Evolutionary conservation across 768 basidiomycete species (phyloP).

Genomic region (Botryobasidium botryosum): DNA sequence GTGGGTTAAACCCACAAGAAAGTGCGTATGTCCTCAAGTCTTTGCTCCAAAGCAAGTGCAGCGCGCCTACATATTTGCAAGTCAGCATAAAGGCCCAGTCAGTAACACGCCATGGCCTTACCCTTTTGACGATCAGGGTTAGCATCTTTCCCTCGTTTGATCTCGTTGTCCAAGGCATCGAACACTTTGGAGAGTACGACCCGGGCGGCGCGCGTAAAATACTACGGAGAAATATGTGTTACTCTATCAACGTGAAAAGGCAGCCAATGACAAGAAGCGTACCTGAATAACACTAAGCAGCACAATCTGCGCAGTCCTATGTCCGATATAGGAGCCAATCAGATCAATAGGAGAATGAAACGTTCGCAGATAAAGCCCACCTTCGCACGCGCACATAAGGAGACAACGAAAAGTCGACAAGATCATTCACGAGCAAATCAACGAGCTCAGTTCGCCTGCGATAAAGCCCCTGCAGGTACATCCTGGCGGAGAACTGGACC

Average conservation of each 20-base stretch:
- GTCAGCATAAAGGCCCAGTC: neutral
- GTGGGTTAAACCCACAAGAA: constrained; percentile 4
- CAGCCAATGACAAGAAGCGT: too few relatives aligned
- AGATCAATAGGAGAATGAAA: neutral
- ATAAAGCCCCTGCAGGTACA: constrained; percentile 63
- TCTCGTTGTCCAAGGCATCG: constrained; percentile 12
- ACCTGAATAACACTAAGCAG: constrained; percentile 31
- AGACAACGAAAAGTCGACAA: constrained; percentile 60
- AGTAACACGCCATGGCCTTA: neutral
- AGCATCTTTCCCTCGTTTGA: constrained; percentile 12
- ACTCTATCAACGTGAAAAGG: too few relatives aligned
- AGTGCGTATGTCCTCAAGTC: constrained; percentile 8
- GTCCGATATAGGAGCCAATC: constrained; percentile 3
- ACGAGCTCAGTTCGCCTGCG: constrained; percentile 60
- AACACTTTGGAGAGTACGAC: constrained; percentile 8
- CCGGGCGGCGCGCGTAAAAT: constrained; percentile 12
- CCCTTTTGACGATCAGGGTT: constrained; percentile 20
- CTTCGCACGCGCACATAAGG: constrained; percentile 63
- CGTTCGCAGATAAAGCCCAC: constrained; percentile 23
- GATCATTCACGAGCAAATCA: constrained; percentile 45
- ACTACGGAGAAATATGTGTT: too few relatives aligned
- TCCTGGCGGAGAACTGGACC: constrained; percentile 44
- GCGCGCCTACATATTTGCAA: constrained; percentile 11
- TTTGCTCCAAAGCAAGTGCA: constrained; percentile 53
- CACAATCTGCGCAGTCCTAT: constrained; percentile 53